phyloP scores from a whole-genome alignment of 2,329 filamentous ascomycete species.

The Xylariales sp. region DNA sequence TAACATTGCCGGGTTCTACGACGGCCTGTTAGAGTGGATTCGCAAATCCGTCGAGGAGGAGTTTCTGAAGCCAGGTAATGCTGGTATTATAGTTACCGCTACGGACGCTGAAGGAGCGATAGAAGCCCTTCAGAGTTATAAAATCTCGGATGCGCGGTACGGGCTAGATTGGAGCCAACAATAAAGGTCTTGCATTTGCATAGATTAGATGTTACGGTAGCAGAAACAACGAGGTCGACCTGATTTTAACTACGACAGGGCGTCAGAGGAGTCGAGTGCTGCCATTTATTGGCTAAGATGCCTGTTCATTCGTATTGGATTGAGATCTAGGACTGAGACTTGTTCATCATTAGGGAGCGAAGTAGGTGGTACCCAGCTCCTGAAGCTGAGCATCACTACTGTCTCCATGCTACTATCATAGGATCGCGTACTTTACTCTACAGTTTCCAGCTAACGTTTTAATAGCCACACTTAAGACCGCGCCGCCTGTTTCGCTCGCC shows the following conservation, averaged over 20 bases:
- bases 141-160: constrained; percentile 78
- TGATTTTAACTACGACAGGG: not conserved
- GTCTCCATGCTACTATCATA: too few relatives aligned
- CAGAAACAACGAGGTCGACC: not conserved
- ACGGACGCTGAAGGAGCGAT: constrained; percentile 78
- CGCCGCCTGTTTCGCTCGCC: not conserved
- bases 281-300: not conserved
- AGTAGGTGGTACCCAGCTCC: not conserved
- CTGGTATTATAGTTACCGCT: constrained; percentile 82
- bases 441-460: not conserved
- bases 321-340: not conserved
- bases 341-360: not conserved
- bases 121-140: constrained; percentile 76
- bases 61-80: constrained; percentile 79
- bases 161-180: constrained; percentile 79
- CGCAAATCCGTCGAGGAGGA: constrained; percentile 77
- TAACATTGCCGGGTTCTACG: constrained; percentile 93
- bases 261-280: not conserved
- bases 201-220: constrained; percentile 18
- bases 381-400: not conserved
- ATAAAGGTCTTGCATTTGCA: constrained; percentile 34
- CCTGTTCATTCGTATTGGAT: not conserved
- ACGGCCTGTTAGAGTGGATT: constrained; percentile 86
- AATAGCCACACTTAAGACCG: not conserved
- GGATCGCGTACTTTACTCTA: too few relatives aligned